A percentile compares a stretch with the other conserved stretches of the same genome.
These are phyloP conservation scores for Ustilago nuda DNA, from an alignment of 1,284 basidiomycete species.

Conservation along the genomic window DNA sequence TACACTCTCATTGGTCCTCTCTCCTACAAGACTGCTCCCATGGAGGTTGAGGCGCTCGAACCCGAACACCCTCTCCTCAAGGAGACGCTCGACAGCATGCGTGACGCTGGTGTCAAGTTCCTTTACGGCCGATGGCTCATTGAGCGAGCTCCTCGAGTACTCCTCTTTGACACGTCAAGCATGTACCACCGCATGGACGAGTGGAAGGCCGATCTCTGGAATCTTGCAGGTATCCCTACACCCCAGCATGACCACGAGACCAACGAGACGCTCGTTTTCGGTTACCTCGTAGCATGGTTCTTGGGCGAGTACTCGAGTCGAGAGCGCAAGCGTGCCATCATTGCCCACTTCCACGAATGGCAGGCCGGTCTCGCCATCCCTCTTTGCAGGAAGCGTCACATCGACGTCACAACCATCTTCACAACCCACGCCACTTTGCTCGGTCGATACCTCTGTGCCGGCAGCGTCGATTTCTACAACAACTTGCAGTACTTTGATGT, in stretches of 20 bases:
- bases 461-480: slow-evolving; percentile 98
- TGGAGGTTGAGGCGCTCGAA: slow-evolving; percentile 96
- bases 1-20: slow-evolving; percentile 94
- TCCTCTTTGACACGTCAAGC: slow-evolving; percentile 94
- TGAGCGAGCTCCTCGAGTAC: slow-evolving; percentile 91
- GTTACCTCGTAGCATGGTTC: slow-evolving; percentile 99
- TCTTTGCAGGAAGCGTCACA: slow-evolving; percentile 92
- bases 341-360: slow-evolving; percentile 99
- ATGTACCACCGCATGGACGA: slow-evolving; percentile 89
- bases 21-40: slow-evolving; percentile 95
- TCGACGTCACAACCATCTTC: slow-evolving; percentile 94
- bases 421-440: slow-evolving; percentile 98
- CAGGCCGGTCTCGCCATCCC: slow-evolving; percentile 97
- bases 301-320: slow-evolving; percentile 90
- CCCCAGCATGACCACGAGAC: slow-evolving; percentile 96
- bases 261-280: slow-evolving; percentile 98
- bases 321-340: slow-evolving; percentile 83
- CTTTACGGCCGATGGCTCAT: slow-evolving; percentile 98
- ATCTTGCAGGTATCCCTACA: slow-evolving; percentile 93
- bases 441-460: slow-evolving; percentile 96
- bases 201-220: slow-evolving; percentile 99
- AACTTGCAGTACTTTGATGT: slow-evolving; percentile 99
- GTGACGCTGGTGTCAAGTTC: slow-evolving; percentile 83
- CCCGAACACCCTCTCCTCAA: slow-evolving; percentile 72
- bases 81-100: slow-evolving; percentile 62